Evolutionary conservation across 441 rosid species (phyloP), one percentile per base, ranked within the genome.

Genomic region (Euphorbia schlechtendalii): DNA sequence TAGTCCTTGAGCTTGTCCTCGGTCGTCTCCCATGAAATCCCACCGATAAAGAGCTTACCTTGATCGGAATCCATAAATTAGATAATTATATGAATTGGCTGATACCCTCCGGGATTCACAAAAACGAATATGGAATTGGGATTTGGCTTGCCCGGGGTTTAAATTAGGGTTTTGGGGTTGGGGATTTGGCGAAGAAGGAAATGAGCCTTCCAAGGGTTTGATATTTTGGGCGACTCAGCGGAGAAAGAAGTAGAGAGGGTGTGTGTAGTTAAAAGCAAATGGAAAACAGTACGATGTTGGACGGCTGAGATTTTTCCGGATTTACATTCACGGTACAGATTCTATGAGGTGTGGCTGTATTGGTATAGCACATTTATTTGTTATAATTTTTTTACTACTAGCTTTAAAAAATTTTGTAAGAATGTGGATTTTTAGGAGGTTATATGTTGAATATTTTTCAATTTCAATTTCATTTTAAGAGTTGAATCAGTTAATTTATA

Each of bases 31-130:
- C 97, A 90, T 40, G 98, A 93, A 73, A 93, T 90, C 73, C 98
- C 98, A 34, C 98, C 97, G 73, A 93, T 81, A 74, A 93, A 90
- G 11, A 93, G 84, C 87, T 93, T 93, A 51, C 97, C 98, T 69
- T 89, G 96, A 88, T 92, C 98, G 57, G 96, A 90, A 72, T 92
- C 98, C 98, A 92, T 92, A 7, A 48, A 3, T 10, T 52, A 17
- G 45, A 17, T 13, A 30, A 10, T 1, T 55, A 22, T 28, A 1
- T 12, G 27, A 58, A 30, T n/a, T 4, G 55, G 27, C 63, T 46
- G 57, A 3, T 21, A 41, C 22, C 25, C 52, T 65, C 34, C n/a
- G n/a, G n/a, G n/a, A n/a, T n/a, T n/a, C n/a, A n/a, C n/a, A n/a
- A n/a, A n/a, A n/a, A n/a, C n/a, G n/a, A n/a, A n/a, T n/a, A n/a